Evolutionary conservation across 805 yeast species (phyloP), one percentile per base, ranked within the genome.

Genomic region (Wickerhamiella qilinensis): DNA sequence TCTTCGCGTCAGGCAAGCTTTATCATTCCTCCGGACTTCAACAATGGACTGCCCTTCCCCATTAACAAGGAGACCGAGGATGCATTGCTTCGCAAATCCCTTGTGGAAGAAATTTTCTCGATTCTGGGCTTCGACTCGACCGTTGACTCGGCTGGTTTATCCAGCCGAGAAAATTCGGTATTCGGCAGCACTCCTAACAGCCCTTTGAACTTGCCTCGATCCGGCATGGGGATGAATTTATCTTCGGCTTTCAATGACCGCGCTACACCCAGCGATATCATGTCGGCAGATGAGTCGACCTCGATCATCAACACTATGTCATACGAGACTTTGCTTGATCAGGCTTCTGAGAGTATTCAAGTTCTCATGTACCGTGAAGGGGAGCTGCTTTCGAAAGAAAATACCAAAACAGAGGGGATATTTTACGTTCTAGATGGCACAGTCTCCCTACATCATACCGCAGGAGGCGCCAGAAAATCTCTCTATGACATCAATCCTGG

Each of bases 381-480:
- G 3, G 55, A 74, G 1, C 63, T 64, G 1, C 48, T 88, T 1
- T 71, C 80, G 9, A 67, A 73, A 38, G 81, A 80, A 43, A 73
- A 77, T 36, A 69, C 75, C 12, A 65, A 68, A 36, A 73, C 77
- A 35, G 71, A 76, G 1, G 98, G 97, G 0, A 54, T 88, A 11
- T 83, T 65, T 52, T 88, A 78, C 51, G 76, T 88, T 3, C 70
- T 88, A 36, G 78, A 77, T 39, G 98, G 98, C 2, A 49, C 65
- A 4, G 58, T 88, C 28, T 84, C 79, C 32, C 81, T 84, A 0
- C 60, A 64, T 5, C 68, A 68, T 46, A 52, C 55, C n/a, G 68
- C 65, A 37, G 38, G 43, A 38, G 39, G 42, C 30, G 41, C 32
- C 15, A 43, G 43, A 30, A 35, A 45, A 7, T 46, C 45, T 5